phyloP scores from a whole-genome alignment of 2,329 filamentous ascomycete genomes.

The Epicoccum nigrum region DNA sequence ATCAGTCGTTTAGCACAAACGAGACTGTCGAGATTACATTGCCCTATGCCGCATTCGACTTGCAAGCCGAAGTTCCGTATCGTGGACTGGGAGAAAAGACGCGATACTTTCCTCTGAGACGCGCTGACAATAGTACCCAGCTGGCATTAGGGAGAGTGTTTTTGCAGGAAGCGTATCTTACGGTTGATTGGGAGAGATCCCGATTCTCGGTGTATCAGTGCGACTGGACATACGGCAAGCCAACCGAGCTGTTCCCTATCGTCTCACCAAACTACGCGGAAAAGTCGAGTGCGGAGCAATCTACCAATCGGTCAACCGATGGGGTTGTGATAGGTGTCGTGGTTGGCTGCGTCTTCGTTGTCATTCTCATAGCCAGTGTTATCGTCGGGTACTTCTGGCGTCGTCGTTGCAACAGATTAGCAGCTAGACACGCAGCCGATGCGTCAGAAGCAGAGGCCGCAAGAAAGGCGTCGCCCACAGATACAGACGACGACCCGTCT shows the following conservation, averaged over 20 bases:
- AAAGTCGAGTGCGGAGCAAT: background rate
- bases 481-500: conserved; percentile 31
- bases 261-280: conserved; percentile 35
- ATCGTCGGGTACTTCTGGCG: conserved; percentile 46
- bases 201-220: conserved; percentile 55
- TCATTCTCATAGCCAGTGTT: conserved; percentile 39
- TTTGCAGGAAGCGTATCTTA: conserved; percentile 68
- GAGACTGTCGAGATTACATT: conserved; percentile 53
- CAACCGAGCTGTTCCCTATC: conserved; percentile 42
- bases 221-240: conserved; percentile 39
- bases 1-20: conserved; percentile 41
- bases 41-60: conserved; percentile 58
- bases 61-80: conserved; percentile 56
- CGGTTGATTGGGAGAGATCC: conserved; percentile 56
- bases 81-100: conserved; percentile 64
- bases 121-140: conserved; percentile 59
- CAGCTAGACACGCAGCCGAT: conserved; percentile 33
- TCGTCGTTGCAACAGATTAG: conserved; percentile 32
- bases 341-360: conserved; percentile 46
- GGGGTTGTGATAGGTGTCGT: conserved; percentile 54
- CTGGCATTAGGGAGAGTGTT: conserved; percentile 71
- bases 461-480: conserved; percentile 25
- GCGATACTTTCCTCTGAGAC: conserved; percentile 70
- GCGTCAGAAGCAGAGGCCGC: conserved; percentile 26
- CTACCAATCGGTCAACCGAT: conserved; percentile 24